These are phyloP conservation scores for Inonotus hispidus DNA, from an alignment of 1,284 basidiomycete genomes.

Conservation along the genomic window DNA sequence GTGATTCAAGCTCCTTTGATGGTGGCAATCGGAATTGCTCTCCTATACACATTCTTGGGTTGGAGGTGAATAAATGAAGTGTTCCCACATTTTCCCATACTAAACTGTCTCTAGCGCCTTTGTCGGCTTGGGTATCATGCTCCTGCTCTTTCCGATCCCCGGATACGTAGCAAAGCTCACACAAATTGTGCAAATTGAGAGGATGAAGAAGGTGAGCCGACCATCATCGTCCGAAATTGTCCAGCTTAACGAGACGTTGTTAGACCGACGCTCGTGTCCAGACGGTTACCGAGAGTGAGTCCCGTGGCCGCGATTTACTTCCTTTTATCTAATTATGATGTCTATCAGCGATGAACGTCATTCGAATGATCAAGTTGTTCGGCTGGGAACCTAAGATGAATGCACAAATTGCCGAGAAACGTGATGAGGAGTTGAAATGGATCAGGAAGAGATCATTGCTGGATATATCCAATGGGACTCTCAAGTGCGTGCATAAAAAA, in stretches of 20 bases:
- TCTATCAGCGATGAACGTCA: slow-evolving; percentile 33
- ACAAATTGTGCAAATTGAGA: slow-evolving; percentile 23
- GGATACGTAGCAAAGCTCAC: slow-evolving; percentile 26
- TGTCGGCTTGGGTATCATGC: slow-evolving; percentile 37
- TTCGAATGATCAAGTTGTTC: slow-evolving; percentile 68
- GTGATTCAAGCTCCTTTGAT: slow-evolving; percentile 41
- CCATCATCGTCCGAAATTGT: slow-evolving; percentile 26
- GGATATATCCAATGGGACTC: slow-evolving; percentile 23
- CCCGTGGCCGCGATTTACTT: slow-evolving; percentile 8
- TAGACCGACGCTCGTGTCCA: slow-evolving; percentile 48
- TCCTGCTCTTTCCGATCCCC: slow-evolving; percentile 36
- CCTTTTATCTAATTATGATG: slow-evolving; percentile 4
- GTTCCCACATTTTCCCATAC: not conserved
- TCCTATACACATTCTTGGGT: slow-evolving; percentile 41
- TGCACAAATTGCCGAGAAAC: slow-evolving; percentile 41
- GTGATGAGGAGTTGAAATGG: slow-evolving; percentile 35
- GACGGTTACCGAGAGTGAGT: slow-evolving; percentile 41
- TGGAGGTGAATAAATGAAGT: slow-evolving; percentile 26
- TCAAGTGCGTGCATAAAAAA: slow-evolving; percentile 22
- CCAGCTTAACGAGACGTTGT: slow-evolving; percentile 19
- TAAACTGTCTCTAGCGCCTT: slow-evolving; percentile 35
- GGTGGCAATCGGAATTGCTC: slow-evolving; percentile 36
- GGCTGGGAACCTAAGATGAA: slow-evolving; percentile 59
- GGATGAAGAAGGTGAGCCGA: slow-evolving; percentile 26
- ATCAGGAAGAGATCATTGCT: slow-evolving; percentile 23